These are phyloP conservation scores for Aquanectria penicillioides DNA, from an alignment of 2,329 filamentous ascomycete genomes.

Conservation along the genomic window DNA sequence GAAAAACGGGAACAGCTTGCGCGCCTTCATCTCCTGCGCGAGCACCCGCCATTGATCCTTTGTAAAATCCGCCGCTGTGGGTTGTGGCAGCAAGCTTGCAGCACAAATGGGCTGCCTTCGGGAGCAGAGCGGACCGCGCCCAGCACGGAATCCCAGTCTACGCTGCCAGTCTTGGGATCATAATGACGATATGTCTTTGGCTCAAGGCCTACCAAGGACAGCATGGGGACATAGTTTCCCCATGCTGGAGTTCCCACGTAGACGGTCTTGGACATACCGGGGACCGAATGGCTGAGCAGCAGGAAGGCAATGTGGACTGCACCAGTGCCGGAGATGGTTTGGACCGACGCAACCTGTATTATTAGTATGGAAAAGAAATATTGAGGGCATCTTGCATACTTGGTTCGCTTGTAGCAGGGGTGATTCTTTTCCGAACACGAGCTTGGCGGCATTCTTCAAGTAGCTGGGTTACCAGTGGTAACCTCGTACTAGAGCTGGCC, in stretches of 20 bases:
- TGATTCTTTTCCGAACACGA: constrained; percentile 44
- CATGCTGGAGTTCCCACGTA: constrained; percentile 43
- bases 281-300: constrained; percentile 39
- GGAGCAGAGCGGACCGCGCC: constrained; percentile 38
- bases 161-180: constrained; percentile 32
- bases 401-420: constrained; percentile 4
- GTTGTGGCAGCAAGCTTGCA: constrained; percentile 52
- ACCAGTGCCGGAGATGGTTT: constrained; percentile 52
- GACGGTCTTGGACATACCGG: constrained; percentile 33
- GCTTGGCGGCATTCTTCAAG: constrained; percentile 39
- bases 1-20: constrained; percentile 44
- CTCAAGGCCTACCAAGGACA: constrained; percentile 42
- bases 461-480: constrained; percentile 47
- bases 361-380: not conserved
- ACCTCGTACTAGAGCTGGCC: constrained; percentile 43
- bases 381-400: not conserved
- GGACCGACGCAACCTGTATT: constrained; percentile 44
- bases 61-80: constrained; percentile 47
- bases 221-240: constrained; percentile 48
- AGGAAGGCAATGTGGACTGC: constrained; percentile 48
- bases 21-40: constrained; percentile 22
- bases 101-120: constrained; percentile 45
- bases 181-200: constrained; percentile 45
- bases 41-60: constrained; percentile 45
- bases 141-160: constrained; percentile 43